Base-by-base conservation (phyloP, 2,329 filamentous ascomycete species). In the Trichophyton rubrum region DNA sequence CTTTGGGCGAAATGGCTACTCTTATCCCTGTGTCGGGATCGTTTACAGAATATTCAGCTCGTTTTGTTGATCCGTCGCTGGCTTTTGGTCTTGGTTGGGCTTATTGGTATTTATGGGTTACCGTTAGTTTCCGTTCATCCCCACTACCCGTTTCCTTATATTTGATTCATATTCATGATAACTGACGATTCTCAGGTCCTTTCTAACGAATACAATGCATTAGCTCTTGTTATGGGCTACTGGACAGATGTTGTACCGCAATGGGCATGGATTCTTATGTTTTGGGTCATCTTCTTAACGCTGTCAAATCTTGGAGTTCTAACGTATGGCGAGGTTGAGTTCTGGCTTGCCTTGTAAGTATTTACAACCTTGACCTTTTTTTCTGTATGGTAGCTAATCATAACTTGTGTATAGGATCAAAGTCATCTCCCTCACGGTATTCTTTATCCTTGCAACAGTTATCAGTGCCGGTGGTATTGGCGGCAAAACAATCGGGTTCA, bases 1-100 rank as follows among this genome's bases (percentile, higher is more conserved):
- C 83, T 3, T 74, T 90, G 5, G 87, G 87, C 20, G 87, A 90
- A 70, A 75, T 90, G 66, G 87, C 87, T 2, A 89, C 87, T 5
- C 73, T 89, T 1, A 89, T 86, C 65, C 87, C 87, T 0, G 85
- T 82, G 0, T 84, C 84, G 3, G 87, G 87, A 2, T 84, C 85
- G 0, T 89, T 90, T 67, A 84, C 84, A n/a, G 83, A 81, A 8
- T 79, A 89, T 40, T 84, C 84, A 0, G 84, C 87, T 64, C 80
- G 87, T 6, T 86, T 90, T 65, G 83, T 88, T 33, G 86, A 89
- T 69, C 83, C 84, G 67, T 85, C 85, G 0, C 85, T 88, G 66
- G 83, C 81, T 9, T 82, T 85, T 41, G 85, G 84, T 0, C 79
- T 89, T 0, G 86, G 85, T 5, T 88, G 85, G 85, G 87, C 86